Evolutionary conservation across 139 green algal genomes (phyloP).

Genomic region (Choricystis sp.): DNA sequence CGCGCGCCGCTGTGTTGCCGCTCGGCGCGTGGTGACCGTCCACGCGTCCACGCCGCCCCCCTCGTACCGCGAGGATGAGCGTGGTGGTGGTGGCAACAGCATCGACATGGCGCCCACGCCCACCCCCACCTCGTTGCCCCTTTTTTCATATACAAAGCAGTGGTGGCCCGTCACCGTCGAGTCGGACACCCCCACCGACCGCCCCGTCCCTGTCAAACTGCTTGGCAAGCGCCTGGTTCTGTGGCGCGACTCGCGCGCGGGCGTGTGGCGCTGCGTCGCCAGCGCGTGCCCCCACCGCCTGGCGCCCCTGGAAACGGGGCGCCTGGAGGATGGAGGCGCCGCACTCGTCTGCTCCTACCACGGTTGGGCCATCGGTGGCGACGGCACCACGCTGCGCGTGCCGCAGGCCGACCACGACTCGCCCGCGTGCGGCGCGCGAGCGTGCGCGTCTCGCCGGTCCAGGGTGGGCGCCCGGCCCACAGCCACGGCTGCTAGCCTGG

Average conservation of each 20-base stretch:
- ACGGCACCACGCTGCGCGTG: background rate
- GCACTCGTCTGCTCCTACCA: background rate
- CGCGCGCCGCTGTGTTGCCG: too few species aligned
- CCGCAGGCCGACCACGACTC: background rate
- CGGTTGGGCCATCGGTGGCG: background rate
- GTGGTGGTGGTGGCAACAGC: too few species aligned
- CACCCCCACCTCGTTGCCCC: background rate
- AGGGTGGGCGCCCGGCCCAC: background rate
- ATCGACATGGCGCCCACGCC: background rate
- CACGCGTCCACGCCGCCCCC: too few species aligned
- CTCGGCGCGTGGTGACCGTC: too few species aligned
- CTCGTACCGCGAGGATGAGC: too few species aligned
- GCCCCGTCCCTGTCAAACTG: background rate
- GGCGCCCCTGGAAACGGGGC: background rate
- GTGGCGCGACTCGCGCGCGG: background rate
- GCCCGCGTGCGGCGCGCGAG: too few species aligned
- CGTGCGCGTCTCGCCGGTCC: background rate
- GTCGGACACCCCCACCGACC: background rate
- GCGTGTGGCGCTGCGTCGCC: background rate
- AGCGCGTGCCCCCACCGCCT: background rate
- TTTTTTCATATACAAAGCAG: background rate
- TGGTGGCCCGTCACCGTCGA: background rate
- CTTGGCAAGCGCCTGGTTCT: background rate
- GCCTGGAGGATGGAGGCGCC: background rate
- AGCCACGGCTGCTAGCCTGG: background rate